Evolutionary conservation across 495 filamentous ascomycete genomes (phyloP).

Genomic region (Evernia prunastri): DNA sequence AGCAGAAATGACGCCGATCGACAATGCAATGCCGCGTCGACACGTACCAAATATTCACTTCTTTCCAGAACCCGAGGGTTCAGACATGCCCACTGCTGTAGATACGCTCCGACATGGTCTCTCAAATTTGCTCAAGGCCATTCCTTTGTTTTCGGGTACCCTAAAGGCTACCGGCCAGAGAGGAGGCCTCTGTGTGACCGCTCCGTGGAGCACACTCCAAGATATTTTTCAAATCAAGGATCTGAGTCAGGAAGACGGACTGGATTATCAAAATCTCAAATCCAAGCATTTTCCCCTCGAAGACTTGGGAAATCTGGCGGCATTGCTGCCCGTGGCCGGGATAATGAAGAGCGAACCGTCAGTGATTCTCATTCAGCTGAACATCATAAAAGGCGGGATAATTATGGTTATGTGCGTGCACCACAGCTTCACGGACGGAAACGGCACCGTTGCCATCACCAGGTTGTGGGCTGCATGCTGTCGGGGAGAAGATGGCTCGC

Average conservation of each 20-base stretch:
- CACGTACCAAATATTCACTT: neutral
- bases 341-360: no score
- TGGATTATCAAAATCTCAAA: neutral
- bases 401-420: no score
- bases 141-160: neutral
- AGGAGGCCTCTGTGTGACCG: neutral
- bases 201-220: neutral
- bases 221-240: neutral
- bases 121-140: neutral
- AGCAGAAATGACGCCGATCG: neutral
- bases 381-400: no score
- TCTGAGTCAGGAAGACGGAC: neutral
- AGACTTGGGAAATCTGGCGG: no score
- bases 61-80: neutral
- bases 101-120: neutral
- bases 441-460: no score
- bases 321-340: no score
- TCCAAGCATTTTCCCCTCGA: neutral
- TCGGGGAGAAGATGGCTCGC: no score
- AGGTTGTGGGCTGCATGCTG: no score
- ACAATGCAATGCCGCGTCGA: neutral
- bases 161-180: neutral
- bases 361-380: no score
- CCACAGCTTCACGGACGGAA: no score
- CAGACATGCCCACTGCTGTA: neutral